These are phyloP conservation scores for Blastocystis sp. DNA, from an alignment of 352 stramenopile species.

Conservation along the genomic window DNA sequence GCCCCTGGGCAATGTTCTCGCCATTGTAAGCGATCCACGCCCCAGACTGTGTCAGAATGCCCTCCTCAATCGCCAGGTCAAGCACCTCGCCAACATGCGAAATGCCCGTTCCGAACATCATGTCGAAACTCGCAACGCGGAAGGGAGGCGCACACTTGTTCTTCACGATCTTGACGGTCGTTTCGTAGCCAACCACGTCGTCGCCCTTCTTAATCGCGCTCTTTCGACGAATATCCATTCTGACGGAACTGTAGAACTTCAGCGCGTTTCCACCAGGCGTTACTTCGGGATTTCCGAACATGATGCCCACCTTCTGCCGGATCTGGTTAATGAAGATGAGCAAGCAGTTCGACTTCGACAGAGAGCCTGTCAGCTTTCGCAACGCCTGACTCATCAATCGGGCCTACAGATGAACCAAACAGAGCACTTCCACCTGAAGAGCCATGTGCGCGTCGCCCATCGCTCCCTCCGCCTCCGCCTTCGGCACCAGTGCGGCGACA, in stretches of 20 bases:
- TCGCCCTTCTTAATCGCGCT: constrained; percentile 87
- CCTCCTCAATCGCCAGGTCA: constrained; percentile 77
- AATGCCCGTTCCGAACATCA: constrained; percentile 94
- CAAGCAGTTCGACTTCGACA: constrained; percentile 91
- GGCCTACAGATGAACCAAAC: constrained; percentile 76
- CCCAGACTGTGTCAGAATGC: constrained; percentile 74
- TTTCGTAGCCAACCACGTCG: constrained; percentile 89
- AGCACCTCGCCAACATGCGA: constrained; percentile 83
- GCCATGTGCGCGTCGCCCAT: constrained; percentile 96
- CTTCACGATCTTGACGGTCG: constrained; percentile 96
- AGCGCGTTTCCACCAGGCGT: constrained; percentile 88
- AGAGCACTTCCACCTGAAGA: constrained; percentile 80
- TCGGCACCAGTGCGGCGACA: constrained; percentile 93
- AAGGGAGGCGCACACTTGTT: constrained; percentile 97
- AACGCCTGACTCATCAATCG: constrained; percentile 95
- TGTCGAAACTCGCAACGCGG: constrained; percentile 91
- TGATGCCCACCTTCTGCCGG: constrained; percentile 91
- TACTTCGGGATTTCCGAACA: constrained; percentile 95
- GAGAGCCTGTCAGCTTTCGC: constrained; percentile 92
- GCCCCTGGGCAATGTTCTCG: constrained; percentile 81
- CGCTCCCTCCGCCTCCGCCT: constrained; percentile 90
- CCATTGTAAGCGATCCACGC: constrained; percentile 73
- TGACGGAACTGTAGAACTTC: constrained; percentile 88
- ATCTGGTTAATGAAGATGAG: constrained; percentile 99
- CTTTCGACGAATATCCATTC: constrained; percentile 92